These are phyloP conservation scores for Kokia cookei DNA, from an alignment of 441 rosid species.

Conservation along the genomic window DNA sequence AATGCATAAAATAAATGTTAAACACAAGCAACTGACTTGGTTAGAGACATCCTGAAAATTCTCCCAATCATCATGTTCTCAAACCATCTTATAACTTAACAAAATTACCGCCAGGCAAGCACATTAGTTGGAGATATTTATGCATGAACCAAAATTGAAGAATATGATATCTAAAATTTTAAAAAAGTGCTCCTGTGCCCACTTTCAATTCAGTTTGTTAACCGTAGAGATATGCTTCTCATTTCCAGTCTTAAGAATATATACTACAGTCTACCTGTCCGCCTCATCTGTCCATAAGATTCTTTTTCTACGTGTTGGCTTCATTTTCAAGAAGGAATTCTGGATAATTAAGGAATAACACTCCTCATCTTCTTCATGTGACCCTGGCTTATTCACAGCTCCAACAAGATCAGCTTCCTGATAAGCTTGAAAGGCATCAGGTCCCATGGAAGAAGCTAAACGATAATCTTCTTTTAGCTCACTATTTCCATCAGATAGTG, in stretches of 20 bases:
- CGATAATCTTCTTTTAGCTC: constrained; percentile 24
- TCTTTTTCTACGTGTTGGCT: constrained; percentile 47
- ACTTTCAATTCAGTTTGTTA: neutral
- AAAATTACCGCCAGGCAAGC: neutral
- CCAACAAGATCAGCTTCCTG: constrained; percentile 34
- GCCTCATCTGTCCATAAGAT: constrained; percentile 84
- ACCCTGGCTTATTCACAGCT: constrained; percentile 31
- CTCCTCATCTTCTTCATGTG: constrained; percentile 41
- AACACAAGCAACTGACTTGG: neutral
- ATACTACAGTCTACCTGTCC: constrained; percentile 56
- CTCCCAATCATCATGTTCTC: neutral
- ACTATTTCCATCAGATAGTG: constrained; percentile 25
- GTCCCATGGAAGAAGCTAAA: constrained; percentile 28
- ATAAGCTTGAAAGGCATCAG: constrained; percentile 22
- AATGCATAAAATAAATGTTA: neutral
- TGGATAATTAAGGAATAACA: constrained; percentile 35
- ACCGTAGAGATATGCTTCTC: neutral
- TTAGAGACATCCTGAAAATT: neutral
- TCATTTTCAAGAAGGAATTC: constrained; percentile 40
- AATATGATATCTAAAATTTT: neutral
- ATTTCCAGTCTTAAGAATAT: constrained; percentile 1
- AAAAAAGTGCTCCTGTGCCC: neutral
- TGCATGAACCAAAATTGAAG: neutral
- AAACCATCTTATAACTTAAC: neutral
- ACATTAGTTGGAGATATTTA: constrained; percentile 2